Conservation (phyloP, 179 eudicot species). For the Heliamphora ciliata region DNA sequence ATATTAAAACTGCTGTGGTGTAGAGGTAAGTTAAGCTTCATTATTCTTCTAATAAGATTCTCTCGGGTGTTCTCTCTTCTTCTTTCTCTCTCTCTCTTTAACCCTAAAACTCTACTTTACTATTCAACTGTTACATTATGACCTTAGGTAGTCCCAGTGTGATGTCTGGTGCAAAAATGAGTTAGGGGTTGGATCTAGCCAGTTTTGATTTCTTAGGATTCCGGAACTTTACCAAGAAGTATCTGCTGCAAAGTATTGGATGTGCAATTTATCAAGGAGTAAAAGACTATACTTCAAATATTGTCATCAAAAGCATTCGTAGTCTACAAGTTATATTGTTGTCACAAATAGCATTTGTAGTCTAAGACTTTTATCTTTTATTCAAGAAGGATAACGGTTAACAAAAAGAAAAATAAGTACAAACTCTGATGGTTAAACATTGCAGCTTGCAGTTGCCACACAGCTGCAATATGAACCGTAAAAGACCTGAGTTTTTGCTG, state of each 20-base stretch:
- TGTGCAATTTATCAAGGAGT: background rate
- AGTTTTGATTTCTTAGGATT: slow-evolving; percentile 3
- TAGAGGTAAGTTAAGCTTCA: too few species aligned
- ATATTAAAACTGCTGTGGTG: too few species aligned
- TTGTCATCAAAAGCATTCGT: background rate
- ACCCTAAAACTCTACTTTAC: too few species aligned
- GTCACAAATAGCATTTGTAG: background rate
- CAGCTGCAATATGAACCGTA: background rate
- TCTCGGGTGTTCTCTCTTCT: too few species aligned
- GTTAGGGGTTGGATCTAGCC: background rate
- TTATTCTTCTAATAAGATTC: too few species aligned
- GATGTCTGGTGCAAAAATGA: slow-evolving; percentile 2
- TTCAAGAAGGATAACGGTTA: background rate
- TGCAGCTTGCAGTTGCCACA: background rate
- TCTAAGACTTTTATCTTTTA: too few species aligned
- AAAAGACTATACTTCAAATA: background rate
- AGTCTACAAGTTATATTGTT: background rate
- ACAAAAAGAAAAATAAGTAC: background rate
- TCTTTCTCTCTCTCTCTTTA: too few species aligned
- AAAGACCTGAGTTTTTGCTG: background rate
- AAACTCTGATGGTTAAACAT: background rate
- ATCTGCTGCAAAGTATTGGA: background rate
- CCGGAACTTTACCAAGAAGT: background rate
- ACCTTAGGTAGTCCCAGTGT: background rate
- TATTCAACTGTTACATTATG: background rate